phyloP scores from a whole-genome alignment of 768 basidiomycete species.

The Phaffia australis region DNA sequence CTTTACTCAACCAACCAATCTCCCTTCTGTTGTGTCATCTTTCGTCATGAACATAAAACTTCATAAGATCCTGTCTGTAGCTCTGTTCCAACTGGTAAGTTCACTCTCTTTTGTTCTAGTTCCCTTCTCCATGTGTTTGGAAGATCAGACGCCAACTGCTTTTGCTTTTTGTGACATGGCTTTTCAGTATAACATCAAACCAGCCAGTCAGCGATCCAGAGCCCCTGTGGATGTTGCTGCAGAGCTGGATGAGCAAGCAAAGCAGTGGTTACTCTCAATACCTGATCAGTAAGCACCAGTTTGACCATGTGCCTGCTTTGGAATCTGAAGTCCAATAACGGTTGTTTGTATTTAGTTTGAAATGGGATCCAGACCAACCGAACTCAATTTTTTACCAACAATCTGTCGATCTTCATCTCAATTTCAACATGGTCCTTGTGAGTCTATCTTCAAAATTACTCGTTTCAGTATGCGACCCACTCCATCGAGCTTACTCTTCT shows the following conservation, averaged over 20 bases:
- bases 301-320: background rate
- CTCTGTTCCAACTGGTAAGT: conserved; percentile 13
- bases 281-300: background rate
- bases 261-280: background rate
- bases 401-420: background rate
- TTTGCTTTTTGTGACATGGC: background rate
- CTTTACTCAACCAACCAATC: conserved; percentile 12
- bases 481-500: background rate
- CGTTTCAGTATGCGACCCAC: background rate
- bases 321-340: background rate
- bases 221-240: background rate
- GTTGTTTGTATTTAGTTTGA: background rate
- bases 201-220: background rate
- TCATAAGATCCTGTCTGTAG: conserved; percentile 15
- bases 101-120: background rate
- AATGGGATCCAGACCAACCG: conserved; percentile 16
- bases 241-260: background rate
- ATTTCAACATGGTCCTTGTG: background rate
- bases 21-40: conserved; percentile 14
- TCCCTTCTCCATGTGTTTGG: background rate
- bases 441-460: background rate
- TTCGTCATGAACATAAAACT: conserved; percentile 20
- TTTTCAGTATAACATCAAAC: conserved; percentile 16
- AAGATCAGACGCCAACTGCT: too few species aligned
- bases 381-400: conserved; percentile 11